Base-by-base conservation (phyloP, 768 basidiomycete genomes). In the Mycena haematopus region DNA sequence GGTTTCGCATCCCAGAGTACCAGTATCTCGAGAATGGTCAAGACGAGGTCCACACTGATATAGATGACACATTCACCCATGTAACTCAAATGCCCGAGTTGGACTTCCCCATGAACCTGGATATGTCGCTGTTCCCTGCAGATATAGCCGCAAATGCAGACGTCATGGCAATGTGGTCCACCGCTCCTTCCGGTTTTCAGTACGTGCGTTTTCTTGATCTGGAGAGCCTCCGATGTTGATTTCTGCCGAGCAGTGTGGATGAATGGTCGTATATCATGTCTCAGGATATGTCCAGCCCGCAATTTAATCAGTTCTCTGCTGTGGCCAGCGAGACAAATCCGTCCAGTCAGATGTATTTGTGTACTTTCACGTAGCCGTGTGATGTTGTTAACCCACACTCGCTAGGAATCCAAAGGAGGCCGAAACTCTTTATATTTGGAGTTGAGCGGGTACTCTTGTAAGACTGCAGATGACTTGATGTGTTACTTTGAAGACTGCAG, bases 231-330 rank as follows among this genome's bases (percentile, higher is more conserved):
- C 35, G 15, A 14, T 49, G 15, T 7, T 63, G 21, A 58, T 22
- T 9, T 36, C 13, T 1, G 27, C 27, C 21, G 17, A 38, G 31
- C 27, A 66, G 58, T 22, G 53, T 57, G 31, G 65, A 66, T 33
- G 57, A 66, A 44, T 66, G 65, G 65, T 63, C 61, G 59, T 29
- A 27, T 63, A 58, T 22, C 53, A 24, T 45, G 13, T 24, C 22
- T 10, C 8, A 45, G n/a, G 9, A 22, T 10, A 22, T 24, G 21
- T 27, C 38, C 22, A 21, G 24, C 14, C 31, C 40, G 7, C 60
- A 50, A 36, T 62, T 31, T 22, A 42, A 55, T 14, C 52, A 54
- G 27, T 42, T 35, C n/a, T 2, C 46, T 19, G 6, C 44, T 21
- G n/a, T 24, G 27, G 17, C 29, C 17, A 29, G 14, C n/a, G 11